A percentile compares a stretch with the other conserved stretches of the same genome.
phyloP scores from a whole-genome alignment of 2,329 filamentous ascomycete species.

The Ceratocystis cubensis region DNA sequence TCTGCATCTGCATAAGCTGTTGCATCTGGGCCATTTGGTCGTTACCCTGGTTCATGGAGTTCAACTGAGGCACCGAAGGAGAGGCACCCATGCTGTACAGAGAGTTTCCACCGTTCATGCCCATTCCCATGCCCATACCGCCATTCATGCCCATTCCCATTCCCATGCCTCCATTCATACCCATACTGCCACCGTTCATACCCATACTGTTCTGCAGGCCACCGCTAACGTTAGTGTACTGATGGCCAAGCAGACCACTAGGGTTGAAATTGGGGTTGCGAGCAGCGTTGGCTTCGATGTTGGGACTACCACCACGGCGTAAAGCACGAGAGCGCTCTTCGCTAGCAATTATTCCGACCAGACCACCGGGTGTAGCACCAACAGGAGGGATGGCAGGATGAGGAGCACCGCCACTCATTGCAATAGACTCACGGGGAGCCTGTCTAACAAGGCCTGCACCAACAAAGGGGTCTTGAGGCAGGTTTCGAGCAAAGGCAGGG shows the following conservation, averaged over 20 bases:
- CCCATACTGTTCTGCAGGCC: constrained; percentile 25
- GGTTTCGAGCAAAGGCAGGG: constrained; percentile 68
- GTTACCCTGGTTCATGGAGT: constrained; percentile 20
- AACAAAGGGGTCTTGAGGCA: constrained; percentile 76
- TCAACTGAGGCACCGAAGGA: constrained; percentile 26
- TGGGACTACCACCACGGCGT: constrained; percentile 60
- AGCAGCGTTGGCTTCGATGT: constrained; percentile 38
- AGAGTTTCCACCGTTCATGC: constrained; percentile 15
- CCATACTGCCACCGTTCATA: constrained; percentile 24
- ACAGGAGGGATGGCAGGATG: constrained; percentile 32
- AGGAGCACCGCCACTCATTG: constrained; percentile 45
- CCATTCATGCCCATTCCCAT: constrained; percentile 14
- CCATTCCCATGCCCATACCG: constrained; percentile 14
- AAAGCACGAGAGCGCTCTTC: constrained; percentile 70
- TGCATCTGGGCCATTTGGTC: constrained; percentile 32
- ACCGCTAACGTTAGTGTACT: constrained; percentile 38
- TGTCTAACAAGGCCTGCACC: constrained; percentile 65
- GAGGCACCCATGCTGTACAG: constrained; percentile 22
- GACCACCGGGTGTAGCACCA: constrained; percentile 47
- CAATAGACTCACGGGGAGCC: constrained; percentile 60
- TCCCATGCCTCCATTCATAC: constrained; percentile 25
- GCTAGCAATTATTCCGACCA: constrained; percentile 77
- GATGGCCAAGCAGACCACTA: constrained; percentile 29
- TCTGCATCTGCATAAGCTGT: constrained; percentile 51
- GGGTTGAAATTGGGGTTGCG: constrained; percentile 27